Conservation (phyloP, 208 protist genomes). For the Porcisia deanei region DNA sequence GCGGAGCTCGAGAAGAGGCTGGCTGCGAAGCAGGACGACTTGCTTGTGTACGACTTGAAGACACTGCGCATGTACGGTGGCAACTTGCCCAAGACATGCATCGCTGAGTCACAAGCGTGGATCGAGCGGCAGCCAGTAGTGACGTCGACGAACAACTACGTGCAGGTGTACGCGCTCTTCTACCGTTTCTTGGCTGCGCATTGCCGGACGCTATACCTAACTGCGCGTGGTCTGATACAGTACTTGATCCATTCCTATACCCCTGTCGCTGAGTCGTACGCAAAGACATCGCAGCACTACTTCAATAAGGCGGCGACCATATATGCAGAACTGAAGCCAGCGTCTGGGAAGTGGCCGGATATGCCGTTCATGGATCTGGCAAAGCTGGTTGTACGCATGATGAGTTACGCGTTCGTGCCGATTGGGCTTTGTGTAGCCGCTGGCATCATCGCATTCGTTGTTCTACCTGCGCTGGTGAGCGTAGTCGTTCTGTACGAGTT, state of each 20-base stretch:
- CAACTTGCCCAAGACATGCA: constrained; percentile 47
- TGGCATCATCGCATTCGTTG: constrained; percentile 28
- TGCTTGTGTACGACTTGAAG: constrained; percentile 31
- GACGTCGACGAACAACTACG: constrained; percentile 15
- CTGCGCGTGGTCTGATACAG: constrained; percentile 26
- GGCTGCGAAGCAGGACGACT: constrained; percentile 8
- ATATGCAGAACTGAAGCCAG: constrained; percentile 24
- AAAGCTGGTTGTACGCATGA: constrained; percentile 22
- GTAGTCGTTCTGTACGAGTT: constrained; percentile 38
- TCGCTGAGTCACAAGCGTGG: constrained; percentile 30
- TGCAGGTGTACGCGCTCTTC: constrained; percentile 26
- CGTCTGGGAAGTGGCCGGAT: constrained; percentile 7
- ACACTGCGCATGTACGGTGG: constrained; percentile 35
- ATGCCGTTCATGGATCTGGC: constrained; percentile 18
- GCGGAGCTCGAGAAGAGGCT: constrained; percentile 27
- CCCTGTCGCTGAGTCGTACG: constrained; percentile 15
- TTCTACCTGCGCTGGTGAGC: constrained; percentile 41
- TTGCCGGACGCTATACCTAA: constrained; percentile 21
- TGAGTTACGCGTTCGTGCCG: constrained; percentile 39
- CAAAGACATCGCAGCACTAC: constrained; percentile 3
- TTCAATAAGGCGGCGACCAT: constrained; percentile 23
- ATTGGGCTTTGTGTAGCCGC: constrained; percentile 27
- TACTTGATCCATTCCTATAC: constrained; percentile 33
- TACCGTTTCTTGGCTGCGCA: constrained; percentile 32
- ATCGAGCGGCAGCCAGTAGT: constrained; percentile 11